Percentiles rank a stretch among this genome's conserved stretches.
phyloP scores from a whole-genome alignment of 306 rosid genomes.

The Senna siamea region DNA sequence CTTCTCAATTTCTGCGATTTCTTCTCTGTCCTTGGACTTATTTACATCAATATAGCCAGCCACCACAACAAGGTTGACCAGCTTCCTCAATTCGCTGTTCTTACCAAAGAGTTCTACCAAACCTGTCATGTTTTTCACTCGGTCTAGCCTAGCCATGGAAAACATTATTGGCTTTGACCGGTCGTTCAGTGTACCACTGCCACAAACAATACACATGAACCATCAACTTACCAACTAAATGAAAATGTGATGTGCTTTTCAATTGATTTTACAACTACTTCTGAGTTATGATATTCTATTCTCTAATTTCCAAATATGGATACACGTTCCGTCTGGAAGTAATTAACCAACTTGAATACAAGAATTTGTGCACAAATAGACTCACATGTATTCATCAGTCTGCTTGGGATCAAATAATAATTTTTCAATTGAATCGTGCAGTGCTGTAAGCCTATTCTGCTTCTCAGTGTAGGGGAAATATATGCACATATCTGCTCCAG shows the following conservation, averaged over 20 bases:
- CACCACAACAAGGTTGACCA: slow-evolving; percentile 62
- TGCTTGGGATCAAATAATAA: slow-evolving; percentile 59
- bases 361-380: not conserved
- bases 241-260: not conserved
- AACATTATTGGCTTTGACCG: slow-evolving; percentile 64
- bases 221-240: not conserved
- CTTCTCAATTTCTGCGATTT: slow-evolving; percentile 68
- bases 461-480: slow-evolving; percentile 61
- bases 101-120: slow-evolving; percentile 63
- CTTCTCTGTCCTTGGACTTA: slow-evolving; percentile 65
- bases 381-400: slow-evolving; percentile 60
- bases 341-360: not conserved
- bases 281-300: not conserved
- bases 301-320: not conserved
- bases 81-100: slow-evolving; percentile 55
- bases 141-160: slow-evolving; percentile 68
- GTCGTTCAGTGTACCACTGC: slow-evolving; percentile 58
- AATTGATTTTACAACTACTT: not conserved
- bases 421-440: slow-evolving; percentile 59
- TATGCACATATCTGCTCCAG: slow-evolving; percentile 64
- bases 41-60: slow-evolving; percentile 59
- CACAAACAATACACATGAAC: not conserved
- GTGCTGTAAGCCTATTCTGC: slow-evolving; percentile 62
- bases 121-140: slow-evolving; percentile 62
- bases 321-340: not conserved